Percentiles rank a stretch among this genome's conserved stretches.
Conservation (phyloP, 108 stramenopile genomes). For the Nitzschia inconspicua region DNA sequence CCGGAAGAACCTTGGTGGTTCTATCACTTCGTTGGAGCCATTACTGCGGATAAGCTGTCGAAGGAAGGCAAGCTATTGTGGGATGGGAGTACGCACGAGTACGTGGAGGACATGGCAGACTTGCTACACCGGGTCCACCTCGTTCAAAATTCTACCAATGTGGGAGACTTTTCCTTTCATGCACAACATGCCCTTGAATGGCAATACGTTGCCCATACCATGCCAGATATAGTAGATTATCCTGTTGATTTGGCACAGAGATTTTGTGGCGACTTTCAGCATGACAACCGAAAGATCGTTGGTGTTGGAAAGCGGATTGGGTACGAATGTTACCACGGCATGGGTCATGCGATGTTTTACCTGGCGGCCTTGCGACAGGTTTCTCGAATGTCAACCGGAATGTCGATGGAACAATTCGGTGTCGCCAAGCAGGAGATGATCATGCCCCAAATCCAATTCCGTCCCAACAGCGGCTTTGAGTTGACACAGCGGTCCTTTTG, state of each 20-base stretch:
- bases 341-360: conserved; percentile 10
- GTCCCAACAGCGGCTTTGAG: conserved; percentile 2
- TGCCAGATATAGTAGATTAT: too few relatives aligned
- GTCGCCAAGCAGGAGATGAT: too few relatives aligned
- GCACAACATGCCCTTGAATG: conserved; percentile 2
- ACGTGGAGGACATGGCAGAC: background rate
- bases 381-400: too few relatives aligned
- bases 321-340: conserved; percentile 6
- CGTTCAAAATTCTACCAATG: too few relatives aligned
- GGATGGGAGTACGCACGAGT: too few relatives aligned
- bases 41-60: background rate
- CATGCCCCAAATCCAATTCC: background rate
- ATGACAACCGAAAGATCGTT: too few relatives aligned
- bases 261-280: background rate
- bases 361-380: background rate
- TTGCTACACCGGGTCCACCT: conserved; percentile 1
- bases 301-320: background rate
- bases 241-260: background rate
- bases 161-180: too few relatives aligned
- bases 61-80: background rate
- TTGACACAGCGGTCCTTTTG: background rate
- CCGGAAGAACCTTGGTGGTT: conserved; percentile 1
- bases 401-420: too few relatives aligned
- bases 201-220: too few relatives aligned
- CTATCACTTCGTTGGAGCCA: background rate